phyloP scores from a whole-genome alignment of 2,329 filamentous ascomycete species.

The Penicillium italicum region DNA sequence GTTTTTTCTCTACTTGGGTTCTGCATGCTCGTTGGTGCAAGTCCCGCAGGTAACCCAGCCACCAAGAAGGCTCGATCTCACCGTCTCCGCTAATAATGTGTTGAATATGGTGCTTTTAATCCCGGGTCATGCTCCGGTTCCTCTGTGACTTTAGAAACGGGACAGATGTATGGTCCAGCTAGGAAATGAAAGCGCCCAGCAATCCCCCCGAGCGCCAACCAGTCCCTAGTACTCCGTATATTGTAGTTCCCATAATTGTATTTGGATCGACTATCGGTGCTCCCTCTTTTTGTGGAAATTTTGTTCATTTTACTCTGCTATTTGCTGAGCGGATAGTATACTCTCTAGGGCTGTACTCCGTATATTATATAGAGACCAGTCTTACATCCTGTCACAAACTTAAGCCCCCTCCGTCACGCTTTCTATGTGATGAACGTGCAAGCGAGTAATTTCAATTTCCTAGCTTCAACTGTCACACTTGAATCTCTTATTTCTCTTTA shows the following conservation, averaged over 20 bases:
- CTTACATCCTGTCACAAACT: constrained; percentile 19
- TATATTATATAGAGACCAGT: constrained; percentile 16
- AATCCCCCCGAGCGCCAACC: constrained; percentile 26
- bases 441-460: constrained; percentile 11
- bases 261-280: constrained; percentile 27
- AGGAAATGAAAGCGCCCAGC: constrained; percentile 31
- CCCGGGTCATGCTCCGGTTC: constrained; percentile 10
- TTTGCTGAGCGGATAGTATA: too few relatives aligned
- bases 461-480: constrained; percentile 8
- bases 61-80: constrained; percentile 28
- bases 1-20: constrained; percentile 15
- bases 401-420: constrained; percentile 23
- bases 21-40: constrained; percentile 32
- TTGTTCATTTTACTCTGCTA: constrained; percentile 3
- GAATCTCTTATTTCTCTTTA: constrained; percentile 5
- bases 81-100: constrained; percentile 32
- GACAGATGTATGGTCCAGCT: constrained; percentile 21
- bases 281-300: not conserved
- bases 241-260: constrained; percentile 1
- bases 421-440: constrained; percentile 23
- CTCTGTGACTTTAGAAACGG: not conserved
- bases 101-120: constrained; percentile 17
- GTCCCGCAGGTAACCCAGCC: constrained; percentile 19
- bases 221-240: constrained; percentile 14
- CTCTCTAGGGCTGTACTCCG: too few relatives aligned